phyloP scores from a whole-genome alignment of 108 stramenopile genomes.

The Phaeodactylum tricornutum region DNA sequence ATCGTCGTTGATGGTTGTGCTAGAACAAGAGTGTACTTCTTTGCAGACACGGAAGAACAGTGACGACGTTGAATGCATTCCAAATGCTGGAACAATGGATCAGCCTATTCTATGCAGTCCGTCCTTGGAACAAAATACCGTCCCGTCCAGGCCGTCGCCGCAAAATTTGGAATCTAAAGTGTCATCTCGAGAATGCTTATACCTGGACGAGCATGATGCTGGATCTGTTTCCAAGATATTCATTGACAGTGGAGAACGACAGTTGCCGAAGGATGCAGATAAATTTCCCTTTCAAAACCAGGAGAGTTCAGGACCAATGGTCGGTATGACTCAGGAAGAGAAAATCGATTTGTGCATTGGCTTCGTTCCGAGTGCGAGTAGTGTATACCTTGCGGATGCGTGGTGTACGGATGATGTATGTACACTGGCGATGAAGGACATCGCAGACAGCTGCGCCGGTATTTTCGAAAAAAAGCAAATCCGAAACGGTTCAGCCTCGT shows the following conservation, averaged over 20 bases:
- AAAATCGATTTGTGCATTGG: neutral
- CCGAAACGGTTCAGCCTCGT: neutral
- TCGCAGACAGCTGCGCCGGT: constrained; percentile 27
- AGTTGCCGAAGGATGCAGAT: neutral
- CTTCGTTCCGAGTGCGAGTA: neutral
- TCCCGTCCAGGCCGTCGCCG: neutral
- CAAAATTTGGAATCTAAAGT: neutral
- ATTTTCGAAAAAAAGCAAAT: constrained; percentile 22
- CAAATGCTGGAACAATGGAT: constrained; percentile 2
- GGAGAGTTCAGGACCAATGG: neutral
- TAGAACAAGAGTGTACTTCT: constrained; percentile 2
- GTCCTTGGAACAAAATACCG: constrained; percentile 1
- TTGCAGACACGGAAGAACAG: neutral
- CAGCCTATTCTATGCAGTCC: constrained; percentile 7
- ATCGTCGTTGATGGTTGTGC: constrained; percentile 1
- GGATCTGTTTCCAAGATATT: too few relatives aligned
- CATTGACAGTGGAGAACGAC: neutral
- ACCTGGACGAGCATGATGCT: constrained; percentile 1
- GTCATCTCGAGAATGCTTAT: neutral
- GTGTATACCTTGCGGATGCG: neutral
- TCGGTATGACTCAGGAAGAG: neutral
- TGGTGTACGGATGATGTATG: constrained; percentile 43
- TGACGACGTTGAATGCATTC: constrained; percentile 1
- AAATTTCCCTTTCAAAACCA: neutral
- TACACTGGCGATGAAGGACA: constrained; percentile 24